Base-by-base conservation (phyloP, 139 green algal species). In the Eudorina sp. region DNA sequence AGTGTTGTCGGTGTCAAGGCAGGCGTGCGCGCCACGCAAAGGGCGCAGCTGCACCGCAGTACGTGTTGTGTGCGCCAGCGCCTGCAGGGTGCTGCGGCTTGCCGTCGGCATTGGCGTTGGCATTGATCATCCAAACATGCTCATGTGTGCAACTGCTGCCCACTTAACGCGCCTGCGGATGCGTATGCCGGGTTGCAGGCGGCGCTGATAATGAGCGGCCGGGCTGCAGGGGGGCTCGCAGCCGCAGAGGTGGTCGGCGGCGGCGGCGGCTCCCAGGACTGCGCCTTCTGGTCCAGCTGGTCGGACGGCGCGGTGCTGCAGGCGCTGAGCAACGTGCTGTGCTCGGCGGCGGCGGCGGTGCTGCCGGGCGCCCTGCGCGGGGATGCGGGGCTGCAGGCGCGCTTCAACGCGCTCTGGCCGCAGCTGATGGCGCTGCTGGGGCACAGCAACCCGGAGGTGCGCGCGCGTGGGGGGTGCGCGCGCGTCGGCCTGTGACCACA, bases 381-480 rank as follows among this genome's bases (percentile, higher is more conserved):
- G 4, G 77, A 87, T 19, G 72, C 69, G 16, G 31, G 41, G 21
- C 16, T 76, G 46, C 60, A 89, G 29, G 51, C 11, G 0, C 66
- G 91, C 36, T 89, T 94, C 27, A 58, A 46, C 34, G 31, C 27
- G 46, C 68, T 91, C 29, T 90, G 87, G 72, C 82, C 84, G 55
- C 93, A 92, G 84, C 84, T 94, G 80, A 75, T 95, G 75, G 66
- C 73, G 53, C 70, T 89, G 82, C 80, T 95, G 48, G 62, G 78
- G 36, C 84, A 90, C 27, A 62, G 23, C 0, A 86, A 94, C 18
- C 75, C 89, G 19, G 90, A 92, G 40, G 89, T 92, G 84, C 51
- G 89, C n/a, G n/a, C n/a, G n/a, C n/a, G n/a, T n/a, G n/a, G n/a
- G n/a, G n/a, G n/a, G n/a, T n/a, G n/a, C n/a, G n/a, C n/a, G n/a